Percentiles rank a stretch among this genome's conserved stretches.
These are phyloP conservation scores for Xylaria sp. DNA, from an alignment of 2,329 filamentous ascomycete genomes.

Conservation along the genomic window DNA sequence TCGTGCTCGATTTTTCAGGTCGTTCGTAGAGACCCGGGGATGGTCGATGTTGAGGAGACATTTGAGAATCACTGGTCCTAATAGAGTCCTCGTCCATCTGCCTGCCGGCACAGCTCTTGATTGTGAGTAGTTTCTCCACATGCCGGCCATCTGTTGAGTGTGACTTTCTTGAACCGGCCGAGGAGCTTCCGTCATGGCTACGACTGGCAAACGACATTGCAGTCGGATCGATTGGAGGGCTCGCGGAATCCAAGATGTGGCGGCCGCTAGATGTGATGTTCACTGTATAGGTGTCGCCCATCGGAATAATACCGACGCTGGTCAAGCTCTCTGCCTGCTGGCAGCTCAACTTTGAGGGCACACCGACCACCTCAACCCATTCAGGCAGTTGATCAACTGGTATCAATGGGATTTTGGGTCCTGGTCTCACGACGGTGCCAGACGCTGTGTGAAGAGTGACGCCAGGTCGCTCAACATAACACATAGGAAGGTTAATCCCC, in stretches of 20 bases:
- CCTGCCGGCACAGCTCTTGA: background rate
- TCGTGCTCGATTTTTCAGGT: background rate
- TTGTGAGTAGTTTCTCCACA: background rate
- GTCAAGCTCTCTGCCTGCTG: slow-evolving; percentile 47
- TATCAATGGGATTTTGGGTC: slow-evolving; percentile 58
- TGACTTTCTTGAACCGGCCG: no score
- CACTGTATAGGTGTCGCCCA: slow-evolving; percentile 37
- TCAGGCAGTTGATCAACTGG: slow-evolving; percentile 57
- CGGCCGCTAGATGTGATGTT: no score
- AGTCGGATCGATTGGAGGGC: slow-evolving; percentile 11
- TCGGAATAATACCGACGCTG: slow-evolving; percentile 45
- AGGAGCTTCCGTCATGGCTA: background rate
- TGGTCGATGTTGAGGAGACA: background rate
- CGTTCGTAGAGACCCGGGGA: background rate
- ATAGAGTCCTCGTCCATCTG: background rate
- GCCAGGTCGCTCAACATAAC: slow-evolving; percentile 53
- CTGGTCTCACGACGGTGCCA: slow-evolving; percentile 36
- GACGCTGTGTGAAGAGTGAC: slow-evolving; percentile 38
- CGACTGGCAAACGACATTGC: slow-evolving; percentile 1
- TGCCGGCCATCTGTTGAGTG: no score
- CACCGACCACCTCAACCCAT: slow-evolving; percentile 50
- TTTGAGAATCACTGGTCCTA: background rate
- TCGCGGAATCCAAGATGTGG: background rate
- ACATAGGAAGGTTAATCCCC: slow-evolving; percentile 36
- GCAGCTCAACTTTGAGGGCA: slow-evolving; percentile 49